Evolutionary conservation across 1,139 yeast species (phyloP).

Genomic region (Hemisphaericaspora lyxosophila): DNA sequence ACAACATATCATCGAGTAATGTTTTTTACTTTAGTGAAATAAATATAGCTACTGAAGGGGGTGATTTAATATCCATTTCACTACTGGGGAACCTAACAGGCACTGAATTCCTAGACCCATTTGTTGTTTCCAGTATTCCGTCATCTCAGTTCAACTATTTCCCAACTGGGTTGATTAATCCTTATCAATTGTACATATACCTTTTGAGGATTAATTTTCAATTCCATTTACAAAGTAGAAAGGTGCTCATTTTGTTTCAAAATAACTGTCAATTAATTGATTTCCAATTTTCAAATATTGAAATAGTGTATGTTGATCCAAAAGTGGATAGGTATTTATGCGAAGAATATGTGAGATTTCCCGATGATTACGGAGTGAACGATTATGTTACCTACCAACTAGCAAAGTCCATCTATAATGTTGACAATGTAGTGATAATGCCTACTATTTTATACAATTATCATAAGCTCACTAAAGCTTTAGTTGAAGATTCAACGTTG

Average conservation of each 20-base stretch:
- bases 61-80: conserved; percentile 9
- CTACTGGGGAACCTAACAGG: conserved; percentile 18
- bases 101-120: conserved; percentile 19
- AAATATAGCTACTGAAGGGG: conserved; percentile 4
- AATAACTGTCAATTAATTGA: conserved; percentile 9
- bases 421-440: conserved; percentile 3
- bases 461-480: conserved; percentile 5
- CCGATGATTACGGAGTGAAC: conserved; percentile 24
- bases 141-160: conserved; percentile 9
- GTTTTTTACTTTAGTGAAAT: conserved; percentile 13
- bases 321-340: conserved; percentile 17
- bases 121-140: conserved; percentile 13
- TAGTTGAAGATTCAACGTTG: conserved; percentile 8
- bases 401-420: neutral
- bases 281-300: conserved; percentile 18
- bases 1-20: conserved; percentile 9
- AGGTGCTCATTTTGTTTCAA: conserved; percentile 10
- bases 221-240: conserved; percentile 10
- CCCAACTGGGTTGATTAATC: conserved; percentile 14
- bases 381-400: conserved; percentile 16
- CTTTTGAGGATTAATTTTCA: conserved; percentile 12
- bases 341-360: conserved; percentile 14
- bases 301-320: conserved; percentile 18
- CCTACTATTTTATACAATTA: conserved; percentile 7
- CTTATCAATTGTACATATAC: conserved; percentile 13